Conservation (phyloP, 345 rosid genomes). For the Garcia nutans region DNA sequence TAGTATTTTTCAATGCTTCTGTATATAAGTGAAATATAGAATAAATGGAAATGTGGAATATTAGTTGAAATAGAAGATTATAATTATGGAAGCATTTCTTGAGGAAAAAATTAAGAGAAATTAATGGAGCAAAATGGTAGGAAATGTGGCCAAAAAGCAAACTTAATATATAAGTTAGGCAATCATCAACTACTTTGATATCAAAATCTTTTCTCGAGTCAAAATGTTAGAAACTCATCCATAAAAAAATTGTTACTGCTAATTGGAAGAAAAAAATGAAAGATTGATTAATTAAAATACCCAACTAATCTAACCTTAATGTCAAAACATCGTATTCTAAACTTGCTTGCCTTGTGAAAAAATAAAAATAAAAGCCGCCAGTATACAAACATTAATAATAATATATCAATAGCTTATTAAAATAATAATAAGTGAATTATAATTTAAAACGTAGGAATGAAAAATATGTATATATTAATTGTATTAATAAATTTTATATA, state of each 20-base stretch:
- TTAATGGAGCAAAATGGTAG: background rate
- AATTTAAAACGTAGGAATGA: too few species aligned
- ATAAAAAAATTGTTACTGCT: background rate
- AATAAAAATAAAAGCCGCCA: background rate
- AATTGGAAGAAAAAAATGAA: background rate
- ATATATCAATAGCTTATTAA: too few species aligned
- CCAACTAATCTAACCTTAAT: background rate
- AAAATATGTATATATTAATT: too few species aligned
- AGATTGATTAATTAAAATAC: background rate
- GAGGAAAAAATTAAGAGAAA: background rate
- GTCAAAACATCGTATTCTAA: background rate
- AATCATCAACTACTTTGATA: background rate
- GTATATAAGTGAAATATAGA: too few species aligned
- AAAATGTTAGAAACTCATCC: background rate
- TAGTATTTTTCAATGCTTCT: too few species aligned
- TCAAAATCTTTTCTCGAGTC: background rate
- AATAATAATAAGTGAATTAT: too few species aligned
- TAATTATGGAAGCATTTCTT: background rate
- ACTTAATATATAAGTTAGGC: background rate
- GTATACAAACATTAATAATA: too few species aligned
- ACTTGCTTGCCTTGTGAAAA: background rate
- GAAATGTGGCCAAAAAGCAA: background rate
- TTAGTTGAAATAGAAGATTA: too few species aligned
- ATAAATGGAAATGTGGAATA: too few species aligned
- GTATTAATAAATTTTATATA: too few species aligned